A percentile compares a stretch with the other conserved stretches of the same genome.
phyloP scores from a whole-genome alignment of 306 rosid genomes.

The Cucumis melo region DNA sequence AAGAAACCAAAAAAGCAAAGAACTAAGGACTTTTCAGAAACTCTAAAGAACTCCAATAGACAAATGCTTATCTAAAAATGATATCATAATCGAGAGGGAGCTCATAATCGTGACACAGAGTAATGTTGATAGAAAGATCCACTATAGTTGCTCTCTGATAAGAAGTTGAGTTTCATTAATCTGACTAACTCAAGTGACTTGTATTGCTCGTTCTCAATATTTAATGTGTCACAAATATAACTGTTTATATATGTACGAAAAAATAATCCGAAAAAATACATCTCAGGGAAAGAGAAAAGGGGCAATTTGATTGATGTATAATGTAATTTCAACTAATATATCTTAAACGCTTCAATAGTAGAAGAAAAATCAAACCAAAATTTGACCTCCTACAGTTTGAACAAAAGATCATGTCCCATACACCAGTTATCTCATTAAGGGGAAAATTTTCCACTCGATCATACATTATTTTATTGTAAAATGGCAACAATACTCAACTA shows the following conservation, averaged over 20 bases:
- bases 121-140: constrained; percentile 57
- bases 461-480: neutral
- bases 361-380: neutral
- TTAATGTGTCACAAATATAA: neutral
- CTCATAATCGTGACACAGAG: constrained; percentile 59
- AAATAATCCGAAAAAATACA: too few species aligned
- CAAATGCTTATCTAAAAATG: too few species aligned
- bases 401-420: neutral
- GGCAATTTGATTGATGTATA: neutral
- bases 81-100: constrained; percentile 74
- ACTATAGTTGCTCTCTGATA: constrained; percentile 93
- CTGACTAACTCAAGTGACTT: constrained; percentile 3
- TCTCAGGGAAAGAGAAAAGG: neutral
- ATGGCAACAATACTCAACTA: neutral
- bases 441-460: neutral
- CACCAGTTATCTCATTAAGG: neutral
- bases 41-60: too few species aligned
- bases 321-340: neutral
- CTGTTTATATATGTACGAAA: neutral
- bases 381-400: neutral
- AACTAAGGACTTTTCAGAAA: too few species aligned
- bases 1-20: too few species aligned
- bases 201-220: neutral
- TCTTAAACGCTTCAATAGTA: neutral
- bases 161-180: constrained; percentile 7